Evolutionary conservation across 2,329 filamentous ascomycete species (phyloP), one percentile per base, ranked within the genome.

Genomic region (Pseudopithomyces maydicus): DNA sequence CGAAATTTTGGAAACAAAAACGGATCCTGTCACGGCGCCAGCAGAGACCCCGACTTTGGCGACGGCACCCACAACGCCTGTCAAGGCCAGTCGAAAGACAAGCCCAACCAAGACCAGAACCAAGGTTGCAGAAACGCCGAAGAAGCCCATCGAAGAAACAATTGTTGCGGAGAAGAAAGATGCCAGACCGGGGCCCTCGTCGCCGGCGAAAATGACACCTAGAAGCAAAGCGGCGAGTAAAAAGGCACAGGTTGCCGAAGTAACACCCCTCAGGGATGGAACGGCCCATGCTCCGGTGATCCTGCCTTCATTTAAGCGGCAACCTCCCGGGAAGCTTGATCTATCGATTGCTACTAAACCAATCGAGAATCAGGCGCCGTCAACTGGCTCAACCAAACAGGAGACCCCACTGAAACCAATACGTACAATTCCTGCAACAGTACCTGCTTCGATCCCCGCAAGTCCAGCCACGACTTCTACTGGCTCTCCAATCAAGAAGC

Each of bases 381-480:
- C 54, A 23, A 17, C 64, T 22, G 58, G 41, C 8, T 61, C 62
- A 11, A 36, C 43, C 29, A 72, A 73, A 56, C 33, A 53, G 5
- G 73, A 72, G 12, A 20, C 56, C 23, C 68, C 66, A 44, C 26
- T 64, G 2, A 76, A 71, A 48, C 66, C 52, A 32, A 41, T 57
- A 45, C 71, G 72, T 22, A 56, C 65, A 7, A 26, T 69, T 14
- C 70, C 72, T 23, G 47, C 66, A 23, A 77, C 83, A 3, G 78
- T 78, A 19, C 82, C 81, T 74, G 77, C 78, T 11, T 79, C 84
- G 17, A 77, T 80, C 10, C 76, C 78, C 17, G 77, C 82, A 32
- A 83, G 82, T 6, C 77, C 82, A 1, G 82, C 83, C 41, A 84
- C 86, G 15, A 85, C 85, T 0, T 68, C 69, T 17, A 76, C 74